phyloP scores from a whole-genome alignment of 305 asterid genomes.

The Fraxinus floribunda region DNA sequence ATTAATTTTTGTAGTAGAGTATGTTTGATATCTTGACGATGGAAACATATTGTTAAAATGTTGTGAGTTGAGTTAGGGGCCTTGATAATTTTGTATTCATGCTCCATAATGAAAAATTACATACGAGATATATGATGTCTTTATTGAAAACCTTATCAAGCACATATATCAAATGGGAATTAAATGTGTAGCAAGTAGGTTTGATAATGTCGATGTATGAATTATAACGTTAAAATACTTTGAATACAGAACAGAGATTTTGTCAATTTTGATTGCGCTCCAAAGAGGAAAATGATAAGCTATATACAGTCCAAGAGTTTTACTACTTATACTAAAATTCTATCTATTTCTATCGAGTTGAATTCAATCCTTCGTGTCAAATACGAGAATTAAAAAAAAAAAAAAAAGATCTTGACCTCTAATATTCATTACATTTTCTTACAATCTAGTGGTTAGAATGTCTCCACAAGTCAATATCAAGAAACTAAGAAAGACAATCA shows the following conservation, averaged over 20 bases:
- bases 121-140: background rate
- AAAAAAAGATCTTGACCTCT: conserved; percentile 19
- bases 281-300: background rate
- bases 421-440: conserved; percentile 14
- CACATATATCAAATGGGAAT: too few relatives aligned
- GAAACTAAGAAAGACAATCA: background rate
- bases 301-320: too few relatives aligned
- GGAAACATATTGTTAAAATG: background rate
- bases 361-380: background rate
- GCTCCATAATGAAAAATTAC: background rate
- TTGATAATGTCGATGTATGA: background rate
- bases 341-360: background rate
- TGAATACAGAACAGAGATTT: too few relatives aligned
- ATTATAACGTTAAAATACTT: too few relatives aligned
- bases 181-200: background rate
- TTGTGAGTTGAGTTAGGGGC: too few relatives aligned
- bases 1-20: too few relatives aligned
- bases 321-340: background rate
- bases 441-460: conserved; percentile 40
- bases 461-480: conserved; percentile 31
- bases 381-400: background rate
- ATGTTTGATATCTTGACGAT: too few relatives aligned
- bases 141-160: background rate
- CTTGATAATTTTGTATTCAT: background rate
- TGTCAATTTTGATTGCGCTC: background rate